Percentiles rank a stretch among this genome's conserved stretches.
These are phyloP conservation scores for Lactifluus piperatus DNA, from an alignment of 768 basidiomycete species.

Conservation along the genomic window DNA sequence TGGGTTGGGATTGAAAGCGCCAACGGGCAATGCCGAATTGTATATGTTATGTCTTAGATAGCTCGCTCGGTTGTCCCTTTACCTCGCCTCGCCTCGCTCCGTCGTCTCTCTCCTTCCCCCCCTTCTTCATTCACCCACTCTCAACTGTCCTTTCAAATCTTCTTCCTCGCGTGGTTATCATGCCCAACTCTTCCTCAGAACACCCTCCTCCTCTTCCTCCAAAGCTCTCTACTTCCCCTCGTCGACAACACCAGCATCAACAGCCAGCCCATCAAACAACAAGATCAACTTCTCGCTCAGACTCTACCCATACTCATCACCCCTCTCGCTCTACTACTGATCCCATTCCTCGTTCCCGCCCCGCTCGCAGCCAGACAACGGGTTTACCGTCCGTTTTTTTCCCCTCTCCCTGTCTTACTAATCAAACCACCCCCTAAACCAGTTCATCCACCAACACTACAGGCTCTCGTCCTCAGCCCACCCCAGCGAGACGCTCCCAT, in stretches of 20 bases:
- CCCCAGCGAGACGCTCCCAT: slow-evolving; percentile 35
- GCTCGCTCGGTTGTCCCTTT: too few relatives aligned
- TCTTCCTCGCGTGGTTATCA: slow-evolving; percentile 9
- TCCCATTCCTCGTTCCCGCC: slow-evolving; percentile 37
- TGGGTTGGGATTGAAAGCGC: too few relatives aligned
- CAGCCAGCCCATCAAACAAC: neutral
- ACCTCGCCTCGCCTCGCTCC: neutral
- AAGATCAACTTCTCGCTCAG: slow-evolving; percentile 29
- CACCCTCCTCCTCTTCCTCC: slow-evolving; percentile 29
- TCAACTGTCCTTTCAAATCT: neutral
- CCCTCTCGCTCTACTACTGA: slow-evolving; percentile 40
- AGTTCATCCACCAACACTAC: slow-evolving; percentile 1
- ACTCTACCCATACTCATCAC: slow-evolving; percentile 65
- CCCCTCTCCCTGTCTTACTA: slow-evolving; percentile 14
- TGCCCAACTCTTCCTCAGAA: slow-evolving; percentile 10
- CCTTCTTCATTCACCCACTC: neutral
- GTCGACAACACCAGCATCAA: slow-evolving; percentile 15
- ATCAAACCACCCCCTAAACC: slow-evolving; percentile 2
- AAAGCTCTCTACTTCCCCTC: slow-evolving; percentile 24
- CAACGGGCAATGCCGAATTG: too few relatives aligned
- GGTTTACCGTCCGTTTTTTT: slow-evolving; percentile 33
- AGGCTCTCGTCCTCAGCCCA: slow-evolving; percentile 22
- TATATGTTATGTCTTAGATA: too few relatives aligned
- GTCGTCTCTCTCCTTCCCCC: neutral
- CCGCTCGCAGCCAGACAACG: slow-evolving; percentile 51